phyloP scores from a whole-genome alignment of 2,329 filamentous ascomycete genomes.

The Phyllachora maydis region DNA sequence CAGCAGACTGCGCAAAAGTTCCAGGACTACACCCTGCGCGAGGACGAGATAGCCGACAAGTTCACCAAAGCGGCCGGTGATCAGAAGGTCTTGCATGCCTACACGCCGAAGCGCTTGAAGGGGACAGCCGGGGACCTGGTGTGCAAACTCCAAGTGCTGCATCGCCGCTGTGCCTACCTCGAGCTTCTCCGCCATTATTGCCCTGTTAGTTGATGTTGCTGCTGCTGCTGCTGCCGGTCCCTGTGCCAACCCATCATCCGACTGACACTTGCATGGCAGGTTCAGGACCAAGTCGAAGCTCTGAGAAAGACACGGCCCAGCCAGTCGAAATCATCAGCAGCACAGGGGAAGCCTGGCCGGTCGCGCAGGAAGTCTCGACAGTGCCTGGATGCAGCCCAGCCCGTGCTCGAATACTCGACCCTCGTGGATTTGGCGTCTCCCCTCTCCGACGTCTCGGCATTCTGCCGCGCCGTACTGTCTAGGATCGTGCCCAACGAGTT shows the following conservation, averaged over 20 bases:
- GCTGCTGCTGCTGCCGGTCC: not conserved
- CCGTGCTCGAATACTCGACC: constrained; percentile 19
- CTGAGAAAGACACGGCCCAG: constrained; percentile 1
- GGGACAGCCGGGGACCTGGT: constrained; percentile 39
- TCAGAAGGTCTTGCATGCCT: constrained; percentile 7
- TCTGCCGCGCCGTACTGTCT: constrained; percentile 57
- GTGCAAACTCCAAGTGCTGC: constrained; percentile 45
- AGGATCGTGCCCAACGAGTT: constrained; percentile 56
- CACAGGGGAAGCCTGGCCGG: not conserved
- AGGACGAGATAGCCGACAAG: constrained; percentile 48
- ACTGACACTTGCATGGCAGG: constrained; percentile 1
- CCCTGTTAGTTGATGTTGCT: constrained; percentile 32
- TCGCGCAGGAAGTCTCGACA: constrained; percentile 5
- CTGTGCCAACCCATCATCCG: not conserved
- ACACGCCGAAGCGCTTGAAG: constrained; percentile 46
- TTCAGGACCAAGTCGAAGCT: constrained; percentile 1
- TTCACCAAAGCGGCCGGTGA: constrained; percentile 10
- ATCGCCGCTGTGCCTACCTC: constrained; percentile 60
- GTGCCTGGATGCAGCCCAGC: constrained; percentile 4
- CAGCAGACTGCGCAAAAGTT: constrained; percentile 51
- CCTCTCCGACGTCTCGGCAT: constrained; percentile 53
- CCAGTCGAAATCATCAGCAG: not conserved
- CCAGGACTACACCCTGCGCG: constrained; percentile 70
- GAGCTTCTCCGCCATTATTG: constrained; percentile 68
- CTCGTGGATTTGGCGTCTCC: constrained; percentile 52